Base-by-base conservation (phyloP, 768 basidiomycete species). In the Gymnopilus dilepis region DNA sequence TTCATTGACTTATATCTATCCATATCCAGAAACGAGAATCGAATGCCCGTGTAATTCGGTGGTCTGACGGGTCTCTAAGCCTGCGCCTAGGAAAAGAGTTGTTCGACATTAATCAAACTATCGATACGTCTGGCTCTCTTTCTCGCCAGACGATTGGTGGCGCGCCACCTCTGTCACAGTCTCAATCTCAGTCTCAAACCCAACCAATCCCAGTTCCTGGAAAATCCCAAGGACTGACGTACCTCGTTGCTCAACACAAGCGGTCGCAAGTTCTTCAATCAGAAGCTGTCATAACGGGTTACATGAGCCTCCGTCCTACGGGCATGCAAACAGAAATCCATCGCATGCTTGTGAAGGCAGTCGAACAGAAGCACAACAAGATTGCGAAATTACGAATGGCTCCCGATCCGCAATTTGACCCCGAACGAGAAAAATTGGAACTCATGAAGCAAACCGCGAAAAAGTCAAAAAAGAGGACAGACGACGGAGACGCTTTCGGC, bases 41-140 rank as follows among this genome's bases (percentile, higher is more conserved):
- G 15, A 99, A 99, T 71, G 87, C 91, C 64, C 90, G 95, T 30
- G 79, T 98, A 38, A 86, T 99, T 60, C 86, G 91, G 13, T 99
- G 97, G 97, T 97, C 95, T 6, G 97, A 99, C 72, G 97, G 97
- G 15, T 85, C 91, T 13, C 77, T 95, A 59, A 96, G 95, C 67
- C 84, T 99, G 30, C 90, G 92, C 64, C 78, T 99, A 58, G 97
- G 97, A 42, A 91, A 92, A 73, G 97, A 99, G 70, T 80, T 97
- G 4, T 99, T 96, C 76, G 95, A 98, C 77, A 87, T 99, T 53
- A 87, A 84, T 54, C 86, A 91, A 73, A 86, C 84, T 62, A 78
- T 92, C 60, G 92, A 95, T 70, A 89, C 84, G 17, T 92, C 93
- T 19, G 91, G 86, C 42, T 84, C 85, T 59, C 70, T 84, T 60